Evolutionary conservation across 352 stramenopile genomes (phyloP).

Genomic region (Globisporangium alternatum): DNA sequence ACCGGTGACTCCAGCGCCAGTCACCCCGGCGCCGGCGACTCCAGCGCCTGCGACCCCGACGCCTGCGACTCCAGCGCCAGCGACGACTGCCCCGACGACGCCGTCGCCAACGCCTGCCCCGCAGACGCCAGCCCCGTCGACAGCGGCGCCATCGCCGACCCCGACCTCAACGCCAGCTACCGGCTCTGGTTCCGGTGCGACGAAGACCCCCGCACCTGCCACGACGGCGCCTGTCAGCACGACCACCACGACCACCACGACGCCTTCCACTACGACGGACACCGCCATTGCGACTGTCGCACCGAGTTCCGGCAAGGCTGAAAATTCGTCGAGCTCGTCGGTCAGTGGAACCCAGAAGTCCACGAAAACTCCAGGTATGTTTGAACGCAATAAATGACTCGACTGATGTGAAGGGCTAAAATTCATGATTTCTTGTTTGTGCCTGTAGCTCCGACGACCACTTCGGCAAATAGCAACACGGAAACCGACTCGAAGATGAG

Average conservation of each 20-base stretch:
- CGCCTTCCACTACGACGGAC: background rate
- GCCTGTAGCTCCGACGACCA: constrained; percentile 13
- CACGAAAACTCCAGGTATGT: constrained; percentile 8
- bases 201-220: constrained; percentile 8
- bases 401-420: too few relatives aligned
- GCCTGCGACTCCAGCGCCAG: constrained; percentile 22
- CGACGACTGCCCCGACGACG: constrained; percentile 9
- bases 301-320: background rate
- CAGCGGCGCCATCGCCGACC: constrained; percentile 1
- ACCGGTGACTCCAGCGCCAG: constrained; percentile 20
- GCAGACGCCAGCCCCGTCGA: constrained; percentile 18
- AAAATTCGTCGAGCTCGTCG: constrained; percentile 13
- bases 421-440: constrained; percentile 4
- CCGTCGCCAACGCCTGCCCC: background rate
- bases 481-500: constrained; percentile 47
- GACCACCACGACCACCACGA: background rate
- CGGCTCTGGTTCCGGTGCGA: background rate
- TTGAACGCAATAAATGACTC: too few relatives aligned
- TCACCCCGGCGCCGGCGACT: constrained; percentile 15
- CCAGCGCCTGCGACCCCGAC: constrained; percentile 15
- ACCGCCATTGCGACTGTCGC: background rate
- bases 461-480: constrained; percentile 3
- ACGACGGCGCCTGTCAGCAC: constrained; percentile 1
- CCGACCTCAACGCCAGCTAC: background rate
- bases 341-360: constrained; percentile 6